Percentiles rank a stretch among this genome's conserved stretches.
phyloP scores from a whole-genome alignment of 2,329 filamentous ascomycete species.

The Phialemoniopsis sp. region DNA sequence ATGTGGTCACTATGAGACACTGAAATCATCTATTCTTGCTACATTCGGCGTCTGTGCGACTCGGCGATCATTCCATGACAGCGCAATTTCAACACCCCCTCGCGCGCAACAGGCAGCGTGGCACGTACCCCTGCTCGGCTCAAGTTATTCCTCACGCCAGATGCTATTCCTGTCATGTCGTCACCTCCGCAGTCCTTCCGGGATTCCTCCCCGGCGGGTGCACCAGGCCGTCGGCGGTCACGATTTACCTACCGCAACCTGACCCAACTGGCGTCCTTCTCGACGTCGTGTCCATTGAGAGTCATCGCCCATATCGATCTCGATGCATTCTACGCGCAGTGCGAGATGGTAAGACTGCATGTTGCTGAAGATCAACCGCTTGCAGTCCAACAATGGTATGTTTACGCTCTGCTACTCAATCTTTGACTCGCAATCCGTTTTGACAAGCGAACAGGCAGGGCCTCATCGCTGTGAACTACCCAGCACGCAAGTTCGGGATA shows the following conservation, averaged over 20 bases:
- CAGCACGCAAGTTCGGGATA: conserved; percentile 77
- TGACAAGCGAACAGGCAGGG: conserved; percentile 58
- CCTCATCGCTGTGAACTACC: conserved; percentile 94
- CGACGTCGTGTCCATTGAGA: conserved; percentile 71
- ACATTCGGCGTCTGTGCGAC: too few species aligned
- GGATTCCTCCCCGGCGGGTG: conserved; percentile 27
- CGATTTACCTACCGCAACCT: conserved; percentile 84
- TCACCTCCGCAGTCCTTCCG: conserved; percentile 22
- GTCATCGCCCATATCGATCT: conserved; percentile 91
- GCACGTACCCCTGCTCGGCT: too few species aligned
- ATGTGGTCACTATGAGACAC: too few species aligned
- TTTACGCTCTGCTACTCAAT: not conserved
- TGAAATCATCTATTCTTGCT: too few species aligned
- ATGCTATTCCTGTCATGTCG: conserved; percentile 13
- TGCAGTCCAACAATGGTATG: conserved; percentile 86
- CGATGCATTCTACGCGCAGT: conserved; percentile 97
- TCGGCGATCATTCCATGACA: too few species aligned
- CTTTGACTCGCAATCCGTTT: conserved; percentile 1
- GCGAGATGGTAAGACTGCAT: conserved; percentile 84
- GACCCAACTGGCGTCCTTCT: conserved; percentile 67
- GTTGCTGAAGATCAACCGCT: conserved; percentile 73
- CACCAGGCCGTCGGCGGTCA: conserved; percentile 43
- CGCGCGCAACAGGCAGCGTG: too few species aligned
- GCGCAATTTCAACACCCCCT: too few species aligned
- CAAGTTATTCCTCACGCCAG: too few species aligned